phyloP scores from a whole-genome alignment of 2,329 filamentous ascomycete genomes.

The Ceratocystis cacaofunesta region DNA sequence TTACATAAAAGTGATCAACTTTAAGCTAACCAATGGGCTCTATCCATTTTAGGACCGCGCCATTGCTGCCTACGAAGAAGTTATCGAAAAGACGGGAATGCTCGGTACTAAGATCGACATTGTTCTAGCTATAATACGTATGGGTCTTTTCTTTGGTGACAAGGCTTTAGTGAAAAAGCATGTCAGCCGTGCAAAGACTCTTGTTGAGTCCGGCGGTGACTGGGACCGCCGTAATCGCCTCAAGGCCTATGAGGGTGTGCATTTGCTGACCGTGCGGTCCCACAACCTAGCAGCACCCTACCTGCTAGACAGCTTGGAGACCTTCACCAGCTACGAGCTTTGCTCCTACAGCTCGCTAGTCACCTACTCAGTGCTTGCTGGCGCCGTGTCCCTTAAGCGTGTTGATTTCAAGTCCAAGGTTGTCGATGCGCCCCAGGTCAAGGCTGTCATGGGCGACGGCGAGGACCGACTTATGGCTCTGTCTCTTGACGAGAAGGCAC shows the following conservation, averaged over 20 bases:
- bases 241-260: conserved; percentile 94
- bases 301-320: conserved; percentile 90
- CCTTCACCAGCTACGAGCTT: conserved; percentile 95
- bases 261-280: conserved; percentile 81
- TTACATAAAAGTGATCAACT: no score
- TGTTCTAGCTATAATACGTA: conserved; percentile 87
- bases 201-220: conserved; percentile 91
- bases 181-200: conserved; percentile 70
- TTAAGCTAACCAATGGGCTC: not conserved
- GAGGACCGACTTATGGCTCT: conserved; percentile 78
- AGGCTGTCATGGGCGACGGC: conserved; percentile 80
- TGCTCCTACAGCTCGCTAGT: conserved; percentile 94
- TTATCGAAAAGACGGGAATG: conserved; percentile 95
- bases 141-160: conserved; percentile 92
- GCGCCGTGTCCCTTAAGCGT: conserved; percentile 84
- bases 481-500: conserved; percentile 63
- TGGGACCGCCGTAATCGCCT: conserved; percentile 97
- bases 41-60: conserved; percentile 62
- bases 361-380: conserved; percentile 87
- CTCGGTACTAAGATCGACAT: conserved; percentile 95
- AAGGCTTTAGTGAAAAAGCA: conserved; percentile 86
- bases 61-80: conserved; percentile 76
- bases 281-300: conserved; percentile 82
- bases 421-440: conserved; percentile 95
- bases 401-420: conserved; percentile 99